Percentiles rank a stretch among this genome's conserved stretches.
Conservation (phyloP, 2,329 filamentous ascomycete genomes). For the Ambrosiella beaveri region DNA sequence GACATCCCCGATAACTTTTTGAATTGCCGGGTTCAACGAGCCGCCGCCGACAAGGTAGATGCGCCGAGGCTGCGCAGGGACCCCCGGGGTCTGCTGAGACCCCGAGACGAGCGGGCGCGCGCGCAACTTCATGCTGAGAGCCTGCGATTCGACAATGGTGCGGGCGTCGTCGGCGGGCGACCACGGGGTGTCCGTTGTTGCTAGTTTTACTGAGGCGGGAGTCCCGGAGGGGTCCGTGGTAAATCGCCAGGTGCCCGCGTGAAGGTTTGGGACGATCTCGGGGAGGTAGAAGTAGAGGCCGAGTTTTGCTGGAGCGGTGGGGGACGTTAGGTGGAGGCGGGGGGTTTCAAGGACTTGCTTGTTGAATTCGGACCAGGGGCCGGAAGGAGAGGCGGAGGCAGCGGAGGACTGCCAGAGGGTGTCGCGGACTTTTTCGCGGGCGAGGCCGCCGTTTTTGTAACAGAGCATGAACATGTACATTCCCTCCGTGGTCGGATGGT, state of each 20-base stretch:
- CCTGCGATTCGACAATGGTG: conserved; percentile 83
- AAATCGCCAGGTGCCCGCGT: conserved; percentile 74
- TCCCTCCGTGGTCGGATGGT: conserved; percentile 77
- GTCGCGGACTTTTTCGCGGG: conserved; percentile 78
- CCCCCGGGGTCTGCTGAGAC: conserved; percentile 23
- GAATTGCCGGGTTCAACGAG: conserved; percentile 76
- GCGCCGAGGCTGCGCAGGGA: conserved; percentile 71
- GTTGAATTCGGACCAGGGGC: conserved; percentile 72
- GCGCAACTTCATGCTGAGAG: conserved; percentile 76
- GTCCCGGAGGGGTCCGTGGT: conserved; percentile 33
- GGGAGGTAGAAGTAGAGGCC: conserved; percentile 91
- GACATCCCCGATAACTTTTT: conserved; percentile 68
- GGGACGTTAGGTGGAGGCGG: conserved; percentile 44
- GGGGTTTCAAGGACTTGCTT: conserved; percentile 47
- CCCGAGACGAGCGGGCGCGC: conserved; percentile 56
- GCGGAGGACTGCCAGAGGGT: conserved; percentile 33
- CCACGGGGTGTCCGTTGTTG: conserved; percentile 19
- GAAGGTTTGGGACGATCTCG: conserved; percentile 88
- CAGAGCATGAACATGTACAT: conserved; percentile 99
- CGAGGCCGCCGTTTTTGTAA: conserved; percentile 95
- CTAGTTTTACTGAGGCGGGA: conserved; percentile 16
- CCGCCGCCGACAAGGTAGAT: conserved; percentile 93
- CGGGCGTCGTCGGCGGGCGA: conserved; percentile 57
- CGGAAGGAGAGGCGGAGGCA: conserved; percentile 18
- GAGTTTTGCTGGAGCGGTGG: conserved; percentile 50